Percentiles rank a stretch among this genome's conserved stretches.
phyloP scores from a whole-genome alignment of 208 protist species.

The Trypanosoma congolense region DNA sequence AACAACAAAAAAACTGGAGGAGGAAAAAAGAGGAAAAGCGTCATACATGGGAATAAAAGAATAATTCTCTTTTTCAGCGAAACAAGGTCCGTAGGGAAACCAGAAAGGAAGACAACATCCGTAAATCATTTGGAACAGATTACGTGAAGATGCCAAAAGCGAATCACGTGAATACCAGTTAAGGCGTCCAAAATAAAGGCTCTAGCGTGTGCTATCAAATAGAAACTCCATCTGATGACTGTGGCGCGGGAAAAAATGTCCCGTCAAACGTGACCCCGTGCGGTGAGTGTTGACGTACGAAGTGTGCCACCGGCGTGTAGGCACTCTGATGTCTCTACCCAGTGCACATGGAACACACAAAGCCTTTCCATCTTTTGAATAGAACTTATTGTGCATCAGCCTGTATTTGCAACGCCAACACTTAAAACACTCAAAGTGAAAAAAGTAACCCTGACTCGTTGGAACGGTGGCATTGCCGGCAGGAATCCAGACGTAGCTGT shows the following conservation, averaged over 20 bases:
- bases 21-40: neutral
- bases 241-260: slow-evolving; percentile 84
- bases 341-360: slow-evolving; percentile 83
- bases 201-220: slow-evolving; percentile 79
- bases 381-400: slow-evolving; percentile 88
- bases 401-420: slow-evolving; percentile 83
- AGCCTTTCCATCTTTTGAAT: slow-evolving; percentile 79
- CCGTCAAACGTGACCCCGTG: slow-evolving; percentile 75
- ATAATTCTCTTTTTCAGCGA: slow-evolving; percentile 2
- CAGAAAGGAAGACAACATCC: too few species aligned
- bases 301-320: slow-evolving; percentile 84
- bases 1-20: slow-evolving; percentile 1
- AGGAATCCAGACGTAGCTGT: slow-evolving; percentile 88
- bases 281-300: slow-evolving; percentile 88
- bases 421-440: slow-evolving; percentile 89
- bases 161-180: too few species aligned
- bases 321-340: slow-evolving; percentile 74
- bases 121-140: too few species aligned
- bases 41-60: neutral
- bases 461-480: slow-evolving; percentile 80
- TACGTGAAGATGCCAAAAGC: too few species aligned
- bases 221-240: slow-evolving; percentile 84
- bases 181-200: too few species aligned
- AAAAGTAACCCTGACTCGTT: slow-evolving; percentile 85
- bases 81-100: too few species aligned